These are phyloP conservation scores for Plasmodium chabaudi DNA, from an alignment of 169 alveolate genomes.

Conservation along the genomic window DNA sequence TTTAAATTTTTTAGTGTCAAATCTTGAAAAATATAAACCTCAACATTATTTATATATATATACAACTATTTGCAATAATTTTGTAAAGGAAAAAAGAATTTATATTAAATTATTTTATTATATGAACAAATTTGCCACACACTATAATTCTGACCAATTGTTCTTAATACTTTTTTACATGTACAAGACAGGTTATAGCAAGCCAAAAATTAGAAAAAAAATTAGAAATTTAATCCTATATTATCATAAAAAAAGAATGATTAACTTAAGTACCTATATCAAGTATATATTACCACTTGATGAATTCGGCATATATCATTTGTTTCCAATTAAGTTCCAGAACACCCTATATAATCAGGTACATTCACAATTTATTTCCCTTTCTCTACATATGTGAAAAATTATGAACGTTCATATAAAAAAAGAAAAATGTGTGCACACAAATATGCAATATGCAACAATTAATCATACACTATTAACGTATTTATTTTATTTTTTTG, in stretches of 20 bases:
- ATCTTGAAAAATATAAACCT: conserved; percentile 34
- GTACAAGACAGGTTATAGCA: conserved; percentile 76
- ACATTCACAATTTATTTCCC: background rate
- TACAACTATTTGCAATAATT: conserved; percentile 41
- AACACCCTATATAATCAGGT: conserved; percentile 45
- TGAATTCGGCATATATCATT: conserved; percentile 72
- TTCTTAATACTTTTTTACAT: conserved; percentile 63
- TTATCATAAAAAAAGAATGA: conserved; percentile 50
- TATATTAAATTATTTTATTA: conserved; percentile 61
- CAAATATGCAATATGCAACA: too few species aligned
- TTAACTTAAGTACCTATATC: conserved; percentile 24
- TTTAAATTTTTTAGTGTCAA: conserved; percentile 13
- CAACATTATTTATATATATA: conserved; percentile 42
- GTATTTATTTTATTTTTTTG: conserved; percentile 3
- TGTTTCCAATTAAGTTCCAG: conserved; percentile 63
- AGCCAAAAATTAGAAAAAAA: conserved; percentile 73
- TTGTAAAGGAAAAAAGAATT: conserved; percentile 16
- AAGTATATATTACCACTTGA: conserved; percentile 66
- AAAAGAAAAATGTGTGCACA: background rate
- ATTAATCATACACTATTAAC: too few species aligned
- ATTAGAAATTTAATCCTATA: conserved; percentile 56
- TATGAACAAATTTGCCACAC: conserved; percentile 45
- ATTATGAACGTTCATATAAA: background rate
- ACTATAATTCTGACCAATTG: conserved; percentile 35
- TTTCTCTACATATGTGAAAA: background rate